Base-by-base conservation (phyloP, 1,284 basidiomycete genomes). In the Vanrija sp. region DNA sequence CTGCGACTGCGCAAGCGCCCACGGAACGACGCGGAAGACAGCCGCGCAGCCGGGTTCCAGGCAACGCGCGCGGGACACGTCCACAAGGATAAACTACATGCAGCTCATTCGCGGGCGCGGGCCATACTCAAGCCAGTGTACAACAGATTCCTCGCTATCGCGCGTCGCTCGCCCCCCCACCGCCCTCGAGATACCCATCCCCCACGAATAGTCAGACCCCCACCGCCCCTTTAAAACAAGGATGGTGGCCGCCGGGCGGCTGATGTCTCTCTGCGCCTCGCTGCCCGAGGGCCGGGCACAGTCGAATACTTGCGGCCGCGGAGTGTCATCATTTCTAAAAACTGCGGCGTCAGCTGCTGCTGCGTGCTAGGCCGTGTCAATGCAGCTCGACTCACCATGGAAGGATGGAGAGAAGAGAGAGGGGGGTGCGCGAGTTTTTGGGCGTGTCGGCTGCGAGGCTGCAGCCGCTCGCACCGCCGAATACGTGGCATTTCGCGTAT, bases 171-270 rank as follows among this genome's bases (percentile, higher is more conserved):
- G 21, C 43, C 25, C 43, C 18, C 43, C 43, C 14, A 6, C 19
- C 16, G 10, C 43, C 25, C 10, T 9, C 49, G 3, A 49, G 3
- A 34, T 12, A 19, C 49, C 38, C 49, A 42, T 50, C 51, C 51
- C 42, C 64, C 54, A 53, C 21, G 51, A 51, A 53, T 57, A 66
- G 64, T 70, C 68, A 70, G 68, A 70, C 68, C 68, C 49, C 53
- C 58, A 57, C 66, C 66, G 66, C 65, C 66, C 65, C 68, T 65
- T 65, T 66, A 48, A 51, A 70, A 70, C 68, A 70, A 70, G 68
- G 68, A 68, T 53, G 54, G 56, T 63, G 66, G 65, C 65, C 66
- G 68, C 68, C 68, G 61, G 61, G 66, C 68, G 65, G 64, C 65
- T 63, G 58, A 62, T 68, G 64, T 70, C 68, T 54, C 43, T 46